A percentile compares a stretch with the other conserved stretches of the same genome.
phyloP scores from a whole-genome alignment of 306 rosid genomes.

The Vicia faba region DNA sequence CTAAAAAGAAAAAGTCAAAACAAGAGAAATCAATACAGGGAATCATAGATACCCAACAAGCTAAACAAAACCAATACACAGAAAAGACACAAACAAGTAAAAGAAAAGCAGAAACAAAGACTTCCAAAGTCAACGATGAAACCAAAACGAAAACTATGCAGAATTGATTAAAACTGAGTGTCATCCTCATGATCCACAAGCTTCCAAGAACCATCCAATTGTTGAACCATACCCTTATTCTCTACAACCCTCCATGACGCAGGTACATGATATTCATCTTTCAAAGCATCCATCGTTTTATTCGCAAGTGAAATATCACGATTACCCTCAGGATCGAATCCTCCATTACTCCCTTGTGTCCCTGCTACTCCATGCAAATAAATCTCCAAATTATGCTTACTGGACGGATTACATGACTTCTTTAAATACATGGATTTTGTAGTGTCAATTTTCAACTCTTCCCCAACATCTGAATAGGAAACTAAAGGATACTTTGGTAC shows the following conservation, averaged over 20 bases:
- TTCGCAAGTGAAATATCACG: constrained; percentile 75
- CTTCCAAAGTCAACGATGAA: too few species aligned
- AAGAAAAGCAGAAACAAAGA: too few species aligned
- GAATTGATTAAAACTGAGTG: background rate
- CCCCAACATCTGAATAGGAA: constrained; percentile 67
- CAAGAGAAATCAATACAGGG: too few species aligned
- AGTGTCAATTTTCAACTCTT: constrained; percentile 65
- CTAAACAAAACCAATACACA: too few species aligned
- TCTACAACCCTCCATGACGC: constrained; percentile 61
- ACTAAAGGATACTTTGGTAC: constrained; percentile 77
- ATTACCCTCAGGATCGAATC: constrained; percentile 55
- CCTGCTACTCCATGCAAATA: constrained; percentile 92
- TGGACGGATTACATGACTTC: constrained; percentile 59
- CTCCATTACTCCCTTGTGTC: too few species aligned
- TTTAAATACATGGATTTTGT: constrained; percentile 64
- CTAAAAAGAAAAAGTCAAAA: too few species aligned
- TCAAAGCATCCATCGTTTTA: constrained; percentile 54
- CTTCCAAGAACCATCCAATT: constrained; percentile 80
- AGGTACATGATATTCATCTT: constrained; percentile 70
- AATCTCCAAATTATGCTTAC: constrained; percentile 79
- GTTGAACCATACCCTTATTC: constrained; percentile 90
- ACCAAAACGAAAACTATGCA: background rate
- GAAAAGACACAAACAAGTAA: too few species aligned
- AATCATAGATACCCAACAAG: too few species aligned
- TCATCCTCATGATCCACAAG: constrained; percentile 64